These are phyloP conservation scores for Hordeum pubiflorum DNA, from an alignment of 202 grass and related monocot species.

Conservation along the genomic window DNA sequence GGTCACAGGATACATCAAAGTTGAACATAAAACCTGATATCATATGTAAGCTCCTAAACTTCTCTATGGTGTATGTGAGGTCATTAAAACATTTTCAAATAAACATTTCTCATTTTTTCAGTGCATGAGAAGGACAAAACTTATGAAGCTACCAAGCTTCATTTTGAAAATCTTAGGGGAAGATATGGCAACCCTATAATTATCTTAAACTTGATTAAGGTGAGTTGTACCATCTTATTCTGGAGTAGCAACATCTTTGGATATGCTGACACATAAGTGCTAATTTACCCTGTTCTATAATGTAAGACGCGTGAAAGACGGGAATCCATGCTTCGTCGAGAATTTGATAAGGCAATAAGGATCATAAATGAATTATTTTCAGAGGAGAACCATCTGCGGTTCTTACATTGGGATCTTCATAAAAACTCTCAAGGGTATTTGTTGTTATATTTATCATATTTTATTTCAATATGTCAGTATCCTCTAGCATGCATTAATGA, in stretches of 20 bases:
- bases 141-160: conserved; percentile 81
- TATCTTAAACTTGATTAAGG: conserved; percentile 98
- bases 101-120: conserved; percentile 37
- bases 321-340: conserved; percentile 75
- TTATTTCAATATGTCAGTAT: conserved; percentile 7
- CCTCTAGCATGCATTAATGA: conserved; percentile 24
- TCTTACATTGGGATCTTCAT: conserved; percentile 95
- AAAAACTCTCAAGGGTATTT: conserved; percentile 73
- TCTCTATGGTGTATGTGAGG: background rate
- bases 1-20: conserved; percentile 85
- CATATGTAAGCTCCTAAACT: conserved; percentile 63
- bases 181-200: conserved; percentile 93
- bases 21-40: conserved; percentile 89
- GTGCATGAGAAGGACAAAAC: conserved; percentile 64
- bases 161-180: conserved; percentile 77
- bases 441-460: conserved; percentile 17
- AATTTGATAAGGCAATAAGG: conserved; percentile 76
- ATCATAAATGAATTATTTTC: conserved; percentile 53
- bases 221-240: conserved; percentile 36
- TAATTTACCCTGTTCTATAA: conserved; percentile 17
- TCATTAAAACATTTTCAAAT: background rate
- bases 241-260: conserved; percentile 13
- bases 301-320: conserved; percentile 69
- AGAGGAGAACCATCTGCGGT: conserved; percentile 61
- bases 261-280: conserved; percentile 12